Conservation (phyloP, 2,329 filamentous ascomycete genomes). For the Emericellopsis cladophorae region DNA sequence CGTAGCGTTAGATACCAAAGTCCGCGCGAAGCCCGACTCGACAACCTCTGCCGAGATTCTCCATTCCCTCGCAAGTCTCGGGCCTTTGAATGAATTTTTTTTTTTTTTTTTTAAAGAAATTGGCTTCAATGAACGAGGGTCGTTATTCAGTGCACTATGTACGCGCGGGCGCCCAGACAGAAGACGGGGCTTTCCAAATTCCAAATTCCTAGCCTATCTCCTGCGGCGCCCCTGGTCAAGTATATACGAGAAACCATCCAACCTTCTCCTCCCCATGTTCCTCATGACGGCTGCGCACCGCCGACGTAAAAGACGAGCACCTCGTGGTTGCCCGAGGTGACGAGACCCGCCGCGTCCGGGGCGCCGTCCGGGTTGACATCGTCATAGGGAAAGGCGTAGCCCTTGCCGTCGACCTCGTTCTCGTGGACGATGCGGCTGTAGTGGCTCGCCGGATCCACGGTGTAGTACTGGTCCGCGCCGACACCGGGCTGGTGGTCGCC, state of each 20-base stretch:
- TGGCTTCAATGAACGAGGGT: no score
- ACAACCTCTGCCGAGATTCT: no score
- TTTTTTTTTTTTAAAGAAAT: no score
- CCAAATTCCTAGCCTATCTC: no score
- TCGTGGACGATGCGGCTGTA: constrained; percentile 49
- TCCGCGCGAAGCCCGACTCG: no score
- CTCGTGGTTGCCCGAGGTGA: constrained; percentile 11
- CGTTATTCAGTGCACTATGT: not conserved
- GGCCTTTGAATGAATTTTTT: no score
- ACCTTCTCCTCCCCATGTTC: not conserved
- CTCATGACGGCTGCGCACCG: not conserved
- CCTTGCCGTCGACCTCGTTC: constrained; percentile 43
- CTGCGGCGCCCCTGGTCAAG: not conserved
- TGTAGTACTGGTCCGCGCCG: constrained; percentile 27
- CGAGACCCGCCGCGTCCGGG: constrained; percentile 32
- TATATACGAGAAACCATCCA: not conserved
- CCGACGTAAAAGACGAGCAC: constrained; percentile 17
- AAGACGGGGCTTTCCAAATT: no score
- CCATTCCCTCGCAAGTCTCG: no score
- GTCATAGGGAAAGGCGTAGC: constrained; percentile 57
- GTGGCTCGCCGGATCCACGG: constrained; percentile 31
- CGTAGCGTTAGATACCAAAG: no score
- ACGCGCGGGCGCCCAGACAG: not conserved
- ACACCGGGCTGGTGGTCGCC: constrained; percentile 32
- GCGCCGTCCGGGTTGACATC: constrained; percentile 48